These are phyloP conservation scores for Steccherinum ochraceum DNA, from an alignment of 768 basidiomycete species.

Conservation along the genomic window DNA sequence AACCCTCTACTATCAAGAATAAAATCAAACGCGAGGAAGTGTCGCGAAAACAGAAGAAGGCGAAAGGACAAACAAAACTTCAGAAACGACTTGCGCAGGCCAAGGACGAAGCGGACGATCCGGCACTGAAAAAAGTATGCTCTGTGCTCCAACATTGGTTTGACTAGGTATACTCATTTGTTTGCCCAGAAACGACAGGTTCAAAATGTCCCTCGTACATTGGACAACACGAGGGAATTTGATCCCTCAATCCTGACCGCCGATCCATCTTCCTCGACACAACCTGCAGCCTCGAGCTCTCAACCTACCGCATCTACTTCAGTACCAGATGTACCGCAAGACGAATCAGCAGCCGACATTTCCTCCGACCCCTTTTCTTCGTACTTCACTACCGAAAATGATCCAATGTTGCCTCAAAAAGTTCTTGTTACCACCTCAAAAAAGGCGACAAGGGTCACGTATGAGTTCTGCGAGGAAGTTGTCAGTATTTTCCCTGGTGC, in stretches of 20 bases:
- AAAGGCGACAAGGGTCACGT: conserved; percentile 83
- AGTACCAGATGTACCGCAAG: conserved; percentile 29
- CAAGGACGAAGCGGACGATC: conserved; percentile 72
- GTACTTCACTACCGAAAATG: conserved; percentile 54
- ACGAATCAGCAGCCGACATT: conserved; percentile 64
- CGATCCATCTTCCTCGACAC: conserved; percentile 30
- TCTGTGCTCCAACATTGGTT: background rate
- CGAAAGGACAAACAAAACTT: conserved; percentile 76
- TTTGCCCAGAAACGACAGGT: conserved; percentile 63
- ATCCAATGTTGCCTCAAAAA: conserved; percentile 74
- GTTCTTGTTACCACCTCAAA: conserved; percentile 88
- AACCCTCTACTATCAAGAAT: conserved; percentile 73
- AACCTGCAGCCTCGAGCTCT: conserved; percentile 13
- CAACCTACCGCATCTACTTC: conserved; percentile 25
- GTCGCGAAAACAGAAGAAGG: conserved; percentile 63
- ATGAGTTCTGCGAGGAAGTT: conserved; percentile 90
- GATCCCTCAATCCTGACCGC: conserved; percentile 63
- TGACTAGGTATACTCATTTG: background rate
- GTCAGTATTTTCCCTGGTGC: conserved; percentile 88
- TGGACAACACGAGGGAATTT: conserved; percentile 90
- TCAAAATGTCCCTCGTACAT: conserved; percentile 83
- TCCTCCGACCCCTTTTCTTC: conserved; percentile 72
- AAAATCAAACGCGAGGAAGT: conserved; percentile 84
- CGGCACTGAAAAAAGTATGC: conserved; percentile 69
- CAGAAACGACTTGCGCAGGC: conserved; percentile 72